Base-by-base conservation (phyloP, 2,329 filamentous ascomycete genomes). In the Cryphonectria naterciae region DNA sequence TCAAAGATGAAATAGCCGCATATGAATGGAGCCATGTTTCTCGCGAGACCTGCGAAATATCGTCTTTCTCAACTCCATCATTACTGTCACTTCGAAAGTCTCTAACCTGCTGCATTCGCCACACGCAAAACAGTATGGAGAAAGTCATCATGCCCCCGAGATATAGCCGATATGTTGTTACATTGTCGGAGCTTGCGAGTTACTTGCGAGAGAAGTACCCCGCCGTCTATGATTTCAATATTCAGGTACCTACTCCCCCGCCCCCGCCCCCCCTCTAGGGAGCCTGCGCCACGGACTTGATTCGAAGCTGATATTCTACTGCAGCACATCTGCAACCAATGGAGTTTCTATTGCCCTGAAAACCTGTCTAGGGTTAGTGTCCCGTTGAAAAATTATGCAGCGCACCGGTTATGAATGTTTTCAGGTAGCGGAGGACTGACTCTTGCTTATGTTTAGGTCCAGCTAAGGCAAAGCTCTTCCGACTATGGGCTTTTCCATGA, bases 301-400 rank as follows among this genome's bases (percentile, higher is more conserved):
- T 7, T 8, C 5, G 2, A 32, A 32, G 28, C 54, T 58, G 15
- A 58, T 32, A 15, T 32, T 22, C 4, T 32, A 3, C 22, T 19
- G 54, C 58, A 73, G 73, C 49, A 71, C 46, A 71, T 65, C 28
- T 72, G 69, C 64, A 71, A 73, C 17, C 63, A 70, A 2, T 74
- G 73, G 73, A 68, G 68, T 37, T 74, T 74, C 5, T 49, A 73
- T 52, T 67, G 65, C 7, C 62, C 71, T 8, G 37, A 43, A 15
- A 35, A 67, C 8, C 69, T 74, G 32, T 52, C 71, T 22, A 43
- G 65, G 6, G 73, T 74, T 41, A 58, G 69, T 61, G 10, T 39
- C 8, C 35, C 19, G 13, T 11, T 11, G 19, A 4, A 22, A 22
- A 39, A 39, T n/a, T 22, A 61, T 39, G 25, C 28, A 32, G 28